phyloP scores from a whole-genome alignment of 2,329 filamentous ascomycete genomes.

The Fusarium algeriense region DNA sequence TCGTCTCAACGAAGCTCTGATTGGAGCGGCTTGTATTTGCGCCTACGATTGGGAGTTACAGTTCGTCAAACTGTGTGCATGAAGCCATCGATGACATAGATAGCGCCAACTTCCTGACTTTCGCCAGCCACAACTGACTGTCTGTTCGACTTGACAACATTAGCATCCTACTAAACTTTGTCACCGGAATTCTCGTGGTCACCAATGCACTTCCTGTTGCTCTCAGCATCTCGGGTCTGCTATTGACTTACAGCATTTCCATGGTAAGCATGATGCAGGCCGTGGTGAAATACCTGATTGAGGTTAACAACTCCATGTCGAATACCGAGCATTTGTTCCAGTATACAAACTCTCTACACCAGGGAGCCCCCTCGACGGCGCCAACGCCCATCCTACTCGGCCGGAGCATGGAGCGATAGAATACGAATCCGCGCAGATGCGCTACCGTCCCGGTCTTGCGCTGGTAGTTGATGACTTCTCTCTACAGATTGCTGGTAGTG shows the following conservation, averaged over 20 bases:
- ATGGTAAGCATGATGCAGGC: constrained; percentile 7
- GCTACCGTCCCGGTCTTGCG: constrained; percentile 76
- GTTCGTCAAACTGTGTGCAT: not conserved
- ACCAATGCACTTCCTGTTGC: not conserved
- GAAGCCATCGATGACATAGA: constrained; percentile 4
- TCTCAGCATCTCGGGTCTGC: not conserved
- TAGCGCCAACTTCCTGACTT: not conserved
- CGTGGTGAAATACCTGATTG: constrained; percentile 2
- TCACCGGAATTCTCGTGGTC: not conserved
- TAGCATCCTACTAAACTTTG: not conserved
- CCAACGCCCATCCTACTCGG: not conserved
- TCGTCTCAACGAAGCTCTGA: constrained; percentile 3
- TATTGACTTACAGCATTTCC: not conserved
- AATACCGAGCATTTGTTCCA: not conserved
- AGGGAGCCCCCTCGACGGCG: not conserved
- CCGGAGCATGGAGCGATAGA: not conserved
- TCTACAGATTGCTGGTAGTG: constrained; percentile 72
- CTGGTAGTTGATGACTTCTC: constrained; percentile 76
- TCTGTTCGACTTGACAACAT: not conserved
- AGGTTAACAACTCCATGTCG: constrained; percentile 6
- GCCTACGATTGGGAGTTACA: not conserved
- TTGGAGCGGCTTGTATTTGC: not conserved
- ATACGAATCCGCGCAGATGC: not conserved
- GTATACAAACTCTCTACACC: not conserved
- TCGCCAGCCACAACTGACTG: not conserved